Evolutionary conservation across 208 protist genomes (phyloP).

Genomic region (Naegleria lovaniensis): DNA sequence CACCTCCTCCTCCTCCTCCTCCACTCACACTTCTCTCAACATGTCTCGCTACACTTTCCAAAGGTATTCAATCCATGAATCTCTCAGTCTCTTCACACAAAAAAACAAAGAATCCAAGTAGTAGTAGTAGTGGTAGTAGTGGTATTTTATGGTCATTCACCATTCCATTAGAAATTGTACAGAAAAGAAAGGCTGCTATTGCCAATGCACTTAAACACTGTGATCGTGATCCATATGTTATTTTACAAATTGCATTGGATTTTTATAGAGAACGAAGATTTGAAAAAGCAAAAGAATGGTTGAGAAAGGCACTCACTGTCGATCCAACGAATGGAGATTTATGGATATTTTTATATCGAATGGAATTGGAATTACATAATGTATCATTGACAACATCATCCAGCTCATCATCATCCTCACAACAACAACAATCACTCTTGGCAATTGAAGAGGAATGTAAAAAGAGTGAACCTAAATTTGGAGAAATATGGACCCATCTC

Average conservation of each 20-base stretch:
- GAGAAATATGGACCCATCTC: background rate
- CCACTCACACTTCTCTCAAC: background rate
- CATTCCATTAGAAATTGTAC: conserved; percentile 58
- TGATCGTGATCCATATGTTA: conserved; percentile 61
- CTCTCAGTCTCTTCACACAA: no score
- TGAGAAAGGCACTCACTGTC: conserved; percentile 53
- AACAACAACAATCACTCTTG: background rate
- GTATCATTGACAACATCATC: background rate
- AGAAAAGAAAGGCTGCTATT: conserved; percentile 49
- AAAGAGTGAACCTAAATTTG: background rate
- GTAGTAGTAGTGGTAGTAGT: no score
- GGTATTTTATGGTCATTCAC: conserved; percentile 68
- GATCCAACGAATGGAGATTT: conserved; percentile 68
- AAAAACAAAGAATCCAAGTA: no score
- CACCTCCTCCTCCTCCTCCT: conserved; percentile 2
- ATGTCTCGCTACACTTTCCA: background rate
- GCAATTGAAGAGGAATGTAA: background rate
- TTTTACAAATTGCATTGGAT: conserved; percentile 55
- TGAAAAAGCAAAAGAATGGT: conserved; percentile 63
- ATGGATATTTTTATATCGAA: conserved; percentile 72
- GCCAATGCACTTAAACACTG: conserved; percentile 68
- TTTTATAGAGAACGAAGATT: conserved; percentile 73
- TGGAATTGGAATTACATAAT: conserved; percentile 47
- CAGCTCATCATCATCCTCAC: no score
- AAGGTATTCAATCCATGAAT: background rate